A percentile compares a stretch with the other conserved stretches of the same genome.
Evolutionary conservation across 768 basidiomycete genomes (phyloP).

Genomic region (Rhizopogon sp.): DNA sequence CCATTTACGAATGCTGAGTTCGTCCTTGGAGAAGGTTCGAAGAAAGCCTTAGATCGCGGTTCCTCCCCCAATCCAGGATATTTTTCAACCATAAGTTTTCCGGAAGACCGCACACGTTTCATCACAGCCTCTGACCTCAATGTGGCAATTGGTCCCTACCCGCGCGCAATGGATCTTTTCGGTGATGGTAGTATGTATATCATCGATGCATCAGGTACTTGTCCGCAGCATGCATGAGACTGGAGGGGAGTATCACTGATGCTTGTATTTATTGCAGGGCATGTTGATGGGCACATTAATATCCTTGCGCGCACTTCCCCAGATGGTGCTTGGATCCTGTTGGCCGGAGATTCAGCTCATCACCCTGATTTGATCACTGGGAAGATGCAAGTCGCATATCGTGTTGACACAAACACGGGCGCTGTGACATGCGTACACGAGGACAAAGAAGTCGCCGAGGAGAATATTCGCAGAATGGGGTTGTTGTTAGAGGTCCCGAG

Average conservation of each 20-base stretch:
- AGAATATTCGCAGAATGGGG: constrained; percentile 36
- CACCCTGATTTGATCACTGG: constrained; percentile 42
- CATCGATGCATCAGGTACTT: constrained; percentile 38
- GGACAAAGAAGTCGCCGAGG: constrained; percentile 37
- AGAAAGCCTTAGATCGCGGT: constrained; percentile 22
- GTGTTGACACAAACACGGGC: constrained; percentile 8
- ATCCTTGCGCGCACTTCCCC: constrained; percentile 45
- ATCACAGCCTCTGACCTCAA: constrained; percentile 25
- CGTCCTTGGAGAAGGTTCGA: constrained; percentile 36
- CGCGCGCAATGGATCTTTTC: constrained; percentile 42
- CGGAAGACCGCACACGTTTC: constrained; percentile 30
- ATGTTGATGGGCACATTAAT: constrained; percentile 48
- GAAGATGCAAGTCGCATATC: constrained; percentile 30
- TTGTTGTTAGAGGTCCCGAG: constrained; percentile 31
- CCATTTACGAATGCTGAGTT: constrained; percentile 40
- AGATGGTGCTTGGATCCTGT: constrained; percentile 46
- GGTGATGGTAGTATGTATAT: constrained; percentile 54
- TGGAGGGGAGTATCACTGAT: not conserved
- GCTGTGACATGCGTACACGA: constrained; percentile 36
- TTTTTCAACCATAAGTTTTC: constrained; percentile 23
- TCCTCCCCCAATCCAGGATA: constrained; percentile 36
- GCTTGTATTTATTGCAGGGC: constrained; percentile 20
- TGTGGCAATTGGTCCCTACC: constrained; percentile 41
- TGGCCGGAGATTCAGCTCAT: constrained; percentile 51
- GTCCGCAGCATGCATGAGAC: not conserved